Conservation (phyloP, 148 eudicot species). For the Polygonum aviculare region DNA sequence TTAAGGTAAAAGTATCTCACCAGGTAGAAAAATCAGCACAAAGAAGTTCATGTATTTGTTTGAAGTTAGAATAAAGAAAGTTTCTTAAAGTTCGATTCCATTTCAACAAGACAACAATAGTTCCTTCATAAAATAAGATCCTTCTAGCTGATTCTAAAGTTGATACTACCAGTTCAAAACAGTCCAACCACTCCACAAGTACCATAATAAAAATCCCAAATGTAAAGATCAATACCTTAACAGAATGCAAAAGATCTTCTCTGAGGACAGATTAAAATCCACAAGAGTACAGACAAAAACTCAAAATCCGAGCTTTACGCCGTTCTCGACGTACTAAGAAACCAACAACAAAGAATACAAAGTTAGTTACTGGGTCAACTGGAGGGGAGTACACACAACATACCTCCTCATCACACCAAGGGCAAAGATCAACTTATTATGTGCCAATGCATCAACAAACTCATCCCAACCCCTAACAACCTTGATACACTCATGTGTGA, state of each 20-base stretch:
- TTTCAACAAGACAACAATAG: background rate
- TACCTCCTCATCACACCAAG: slow-evolving; percentile 99
- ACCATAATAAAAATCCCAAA: background rate
- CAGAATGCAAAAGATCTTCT: slow-evolving; percentile 41
- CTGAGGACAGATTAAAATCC: too few species aligned
- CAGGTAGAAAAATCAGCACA: background rate
- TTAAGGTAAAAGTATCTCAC: background rate
- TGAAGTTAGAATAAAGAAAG: background rate
- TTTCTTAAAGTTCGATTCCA: background rate
- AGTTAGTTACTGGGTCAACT: too few species aligned
- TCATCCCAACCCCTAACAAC: slow-evolving; percentile 79
- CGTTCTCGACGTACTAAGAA: slow-evolving; percentile 79
- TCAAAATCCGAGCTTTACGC: slow-evolving; percentile 57
- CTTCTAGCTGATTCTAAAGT: background rate
- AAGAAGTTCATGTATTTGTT: background rate
- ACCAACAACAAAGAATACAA: background rate
- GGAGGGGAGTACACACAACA: background rate
- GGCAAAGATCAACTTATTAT: slow-evolving; percentile 91
- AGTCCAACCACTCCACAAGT: background rate
- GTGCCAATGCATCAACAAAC: slow-evolving; percentile 66
- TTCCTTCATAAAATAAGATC: background rate
- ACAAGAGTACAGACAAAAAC: too few species aligned
- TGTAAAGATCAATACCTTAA: slow-evolving; percentile 41
- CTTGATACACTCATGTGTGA: slow-evolving; percentile 47
- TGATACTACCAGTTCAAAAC: background rate